Base-by-base conservation (phyloP, 257 asterid species). In the Solanum sejunctum region DNA sequence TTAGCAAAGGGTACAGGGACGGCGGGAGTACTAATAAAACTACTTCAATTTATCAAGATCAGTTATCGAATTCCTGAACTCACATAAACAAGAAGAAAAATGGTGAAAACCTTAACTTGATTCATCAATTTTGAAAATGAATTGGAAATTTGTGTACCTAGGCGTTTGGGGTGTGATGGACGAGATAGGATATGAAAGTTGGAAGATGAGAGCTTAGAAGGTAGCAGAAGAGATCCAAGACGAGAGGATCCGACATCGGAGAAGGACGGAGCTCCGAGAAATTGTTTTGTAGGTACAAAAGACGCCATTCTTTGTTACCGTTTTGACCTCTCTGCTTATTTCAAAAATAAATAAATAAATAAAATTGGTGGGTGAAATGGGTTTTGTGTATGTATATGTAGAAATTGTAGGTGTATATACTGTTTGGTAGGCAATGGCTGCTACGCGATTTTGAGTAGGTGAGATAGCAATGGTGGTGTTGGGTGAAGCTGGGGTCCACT, bases 221-320 rank as follows among this genome's bases (percentile, higher is more conserved):
- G 79, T 63, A 93, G 89, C 5, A 89, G 93, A 67, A 92, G 86
- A 69, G 95, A 93, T 85, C 97, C 93, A 83, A 93, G 89, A 73
- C 89, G 91, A 21, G 90, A 86, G 61, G 86, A 72, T 86, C 92
- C 93, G 43, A 87, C 91, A 55, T 77, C 82, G 13, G 81, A 73
- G 41, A 95, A 81, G 16, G 92, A 87, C 12, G 91, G 78, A 89
- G 92, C 93, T 88, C 98, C 93, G 86, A 90, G 64, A 85, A 96
- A 93, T 79, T 88, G 92, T 71, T 92, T 93, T 90, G 94, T 73
- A 79, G 79, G 66, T 85, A 90, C 85, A 79, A 94, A 88, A 41
- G 92, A 91, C 52, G 97, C 90, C 91, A 96, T 95, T 66, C 10
- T 80, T 61, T 84, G 83, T 67, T 84, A 83, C 69, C 82, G 85